These are phyloP conservation scores for Rhynchosporium secalis DNA, from an alignment of 2,329 filamentous ascomycete species.

Conservation along the genomic window DNA sequence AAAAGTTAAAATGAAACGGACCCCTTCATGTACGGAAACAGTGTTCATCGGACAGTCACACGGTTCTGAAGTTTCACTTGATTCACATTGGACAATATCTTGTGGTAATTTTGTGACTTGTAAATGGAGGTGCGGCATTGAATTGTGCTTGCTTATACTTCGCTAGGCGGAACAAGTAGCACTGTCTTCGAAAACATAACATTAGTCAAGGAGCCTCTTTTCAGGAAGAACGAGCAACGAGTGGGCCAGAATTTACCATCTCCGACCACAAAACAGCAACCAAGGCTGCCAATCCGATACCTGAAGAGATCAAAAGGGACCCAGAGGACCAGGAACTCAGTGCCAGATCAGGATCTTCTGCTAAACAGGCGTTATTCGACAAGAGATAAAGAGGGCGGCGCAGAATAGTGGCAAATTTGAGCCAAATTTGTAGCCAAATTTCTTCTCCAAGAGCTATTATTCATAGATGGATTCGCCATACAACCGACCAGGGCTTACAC, in stretches of 20 bases:
- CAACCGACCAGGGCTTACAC: not conserved
- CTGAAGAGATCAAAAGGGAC: not conserved
- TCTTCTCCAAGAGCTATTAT: not conserved
- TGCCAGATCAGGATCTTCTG: not conserved
- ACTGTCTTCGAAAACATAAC: not conserved
- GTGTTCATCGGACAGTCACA: too few relatives aligned
- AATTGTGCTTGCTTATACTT: too few relatives aligned
- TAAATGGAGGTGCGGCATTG: too few relatives aligned
- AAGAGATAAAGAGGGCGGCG: not conserved
- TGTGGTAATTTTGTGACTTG: too few relatives aligned
- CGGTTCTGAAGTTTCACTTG: too few relatives aligned
- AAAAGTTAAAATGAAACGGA: too few relatives aligned
- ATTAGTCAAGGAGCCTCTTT: not conserved
- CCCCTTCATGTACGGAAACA: too few relatives aligned
- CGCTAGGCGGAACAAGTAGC: not conserved
- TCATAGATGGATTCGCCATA: not conserved
- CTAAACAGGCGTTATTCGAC: not conserved
- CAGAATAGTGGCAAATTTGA: not conserved
- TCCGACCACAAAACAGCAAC: slow-evolving; percentile 15
- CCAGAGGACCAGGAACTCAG: not conserved
- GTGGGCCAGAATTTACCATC: not conserved
- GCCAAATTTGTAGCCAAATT: not conserved
- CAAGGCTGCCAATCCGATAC: not conserved
- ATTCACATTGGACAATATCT: too few relatives aligned
- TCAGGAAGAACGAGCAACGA: not conserved